A percentile compares a stretch with the other conserved stretches of the same genome.
Conservation (phyloP, 352 stramenopile species). For the Phytophthora sansomeana region DNA sequence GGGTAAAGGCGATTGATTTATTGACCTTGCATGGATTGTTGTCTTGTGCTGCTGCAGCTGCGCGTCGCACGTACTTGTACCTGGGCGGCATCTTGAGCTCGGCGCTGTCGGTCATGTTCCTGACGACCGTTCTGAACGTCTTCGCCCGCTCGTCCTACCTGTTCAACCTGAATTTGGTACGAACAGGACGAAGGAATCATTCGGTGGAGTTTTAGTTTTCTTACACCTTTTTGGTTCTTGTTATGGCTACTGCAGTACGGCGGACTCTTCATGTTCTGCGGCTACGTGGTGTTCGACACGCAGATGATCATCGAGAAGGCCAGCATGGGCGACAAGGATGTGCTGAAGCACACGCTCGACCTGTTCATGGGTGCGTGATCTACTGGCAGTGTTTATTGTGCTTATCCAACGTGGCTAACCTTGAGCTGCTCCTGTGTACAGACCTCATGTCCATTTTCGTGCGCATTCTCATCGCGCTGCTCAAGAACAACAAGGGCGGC, state of each 20-base stretch:
- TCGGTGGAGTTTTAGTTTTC: no score
- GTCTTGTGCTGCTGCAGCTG: conserved; percentile 45
- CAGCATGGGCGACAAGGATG: conserved; percentile 81
- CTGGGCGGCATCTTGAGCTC: conserved; percentile 81
- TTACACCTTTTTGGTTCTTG: neutral
- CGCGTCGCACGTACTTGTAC: conserved; percentile 86
- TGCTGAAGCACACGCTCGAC: conserved; percentile 81
- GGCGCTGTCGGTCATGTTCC: conserved; percentile 58
- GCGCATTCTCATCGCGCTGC: conserved; percentile 83
- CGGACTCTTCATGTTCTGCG: conserved; percentile 89
- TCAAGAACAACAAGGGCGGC: conserved; percentile 66
- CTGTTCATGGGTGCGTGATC: conserved; percentile 82
- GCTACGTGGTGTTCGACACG: conserved; percentile 92
- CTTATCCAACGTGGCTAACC: neutral
- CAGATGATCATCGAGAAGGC: conserved; percentile 93
- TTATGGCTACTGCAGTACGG: conserved; percentile 53
- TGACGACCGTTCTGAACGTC: conserved; percentile 64
- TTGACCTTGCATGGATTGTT: neutral
- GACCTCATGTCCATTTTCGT: conserved; percentile 92
- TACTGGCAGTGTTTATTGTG: conserved; percentile 1
- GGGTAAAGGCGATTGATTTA: neutral
- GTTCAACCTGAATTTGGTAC: conserved; percentile 69
- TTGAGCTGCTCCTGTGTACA: conserved; percentile 26
- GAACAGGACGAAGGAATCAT: neutral
- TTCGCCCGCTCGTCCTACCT: conserved; percentile 70